A percentile compares a stretch with the other conserved stretches of the same genome.
phyloP scores from a whole-genome alignment of 768 basidiomycete genomes.

The Pleurotus tuoliensis region DNA sequence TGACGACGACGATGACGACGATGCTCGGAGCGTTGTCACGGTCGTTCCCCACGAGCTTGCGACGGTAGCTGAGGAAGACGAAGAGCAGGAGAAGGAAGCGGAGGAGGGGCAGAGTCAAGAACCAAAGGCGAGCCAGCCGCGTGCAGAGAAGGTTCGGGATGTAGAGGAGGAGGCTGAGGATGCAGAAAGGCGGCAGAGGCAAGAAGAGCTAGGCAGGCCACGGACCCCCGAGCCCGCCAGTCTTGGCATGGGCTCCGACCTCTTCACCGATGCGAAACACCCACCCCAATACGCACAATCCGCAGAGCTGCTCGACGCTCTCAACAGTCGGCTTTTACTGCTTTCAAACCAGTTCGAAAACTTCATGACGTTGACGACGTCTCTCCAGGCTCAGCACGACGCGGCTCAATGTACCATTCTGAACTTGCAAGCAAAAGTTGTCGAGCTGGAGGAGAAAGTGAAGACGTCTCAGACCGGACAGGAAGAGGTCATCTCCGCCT shows the following conservation, averaged over 20 bases:
- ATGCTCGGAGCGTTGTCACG: conserved; percentile 69
- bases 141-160: conserved; percentile 34
- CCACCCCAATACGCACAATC: conserved; percentile 17
- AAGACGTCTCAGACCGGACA: conserved; percentile 30
- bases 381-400: conserved; percentile 74
- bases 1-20: conserved; percentile 63
- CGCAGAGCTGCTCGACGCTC: conserved; percentile 42
- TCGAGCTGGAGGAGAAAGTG: conserved; percentile 58
- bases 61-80: conserved; percentile 72
- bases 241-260: conserved; percentile 42
- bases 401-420: conserved; percentile 74
- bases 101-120: not conserved
- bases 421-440: conserved; percentile 65
- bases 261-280: conserved; percentile 26
- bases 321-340: conserved; percentile 56
- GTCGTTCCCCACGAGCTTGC: conserved; percentile 67
- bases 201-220: conserved; percentile 64
- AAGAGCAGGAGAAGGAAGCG: conserved; percentile 41
- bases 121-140: not conserved
- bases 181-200: conserved; percentile 44
- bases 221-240: conserved; percentile 77
- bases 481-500: not conserved
- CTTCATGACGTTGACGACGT: conserved; percentile 67
- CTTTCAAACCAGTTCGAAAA: conserved; percentile 72
- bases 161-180: conserved; percentile 38